Evolutionary conservation across 306 rosid genomes (phyloP), one percentile per base, ranked within the genome.

Genomic region (Potentilla sterilis): DNA sequence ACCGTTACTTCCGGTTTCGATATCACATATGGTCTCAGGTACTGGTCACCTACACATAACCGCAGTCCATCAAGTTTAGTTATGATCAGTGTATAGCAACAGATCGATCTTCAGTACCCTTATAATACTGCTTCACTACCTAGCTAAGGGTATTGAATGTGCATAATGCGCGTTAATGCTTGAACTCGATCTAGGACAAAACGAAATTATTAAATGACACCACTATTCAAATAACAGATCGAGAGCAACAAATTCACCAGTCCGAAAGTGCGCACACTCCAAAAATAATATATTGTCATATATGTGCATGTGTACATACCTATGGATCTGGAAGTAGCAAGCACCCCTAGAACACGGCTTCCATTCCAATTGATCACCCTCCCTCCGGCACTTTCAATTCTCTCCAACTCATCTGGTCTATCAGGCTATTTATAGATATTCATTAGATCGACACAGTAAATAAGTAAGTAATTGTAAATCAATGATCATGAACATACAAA

Each of bases 341-440:
- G 96, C 78, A 94, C 98, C 67, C 98, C 98, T 0, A 92, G 89
- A 73, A 94, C 93, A 10, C 97, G 98, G 57, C 82, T 85, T 51
- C 98, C 98, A 65, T 94, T 88, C 98, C 97, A 94, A 85, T 86
- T 85, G 40, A 94, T 87, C 75, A 94, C 96, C 78, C 80, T 90
- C 69, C 98, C 98, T 52, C 98, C 97, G 19, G 93, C 97, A 28
- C 82, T 92, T 89, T 94, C 98, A n/a, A 94, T 94, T 85, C 98
- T 84, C 85, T 75, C 85, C 88, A 88, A 77, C 84, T 94, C 98
- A 84, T 94, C 97, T 7, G 88, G 84, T 58, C 95, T 87, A 58
- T 84, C 80, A 37, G 98, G 98, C 98, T 94, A 13, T 0, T 59
- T 59, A 11, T 28, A 51, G 57, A 51, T 28, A 28, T 19, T 19